Conservation (phyloP, 208 protist genomes). For the Spongospora subterranea region DNA sequence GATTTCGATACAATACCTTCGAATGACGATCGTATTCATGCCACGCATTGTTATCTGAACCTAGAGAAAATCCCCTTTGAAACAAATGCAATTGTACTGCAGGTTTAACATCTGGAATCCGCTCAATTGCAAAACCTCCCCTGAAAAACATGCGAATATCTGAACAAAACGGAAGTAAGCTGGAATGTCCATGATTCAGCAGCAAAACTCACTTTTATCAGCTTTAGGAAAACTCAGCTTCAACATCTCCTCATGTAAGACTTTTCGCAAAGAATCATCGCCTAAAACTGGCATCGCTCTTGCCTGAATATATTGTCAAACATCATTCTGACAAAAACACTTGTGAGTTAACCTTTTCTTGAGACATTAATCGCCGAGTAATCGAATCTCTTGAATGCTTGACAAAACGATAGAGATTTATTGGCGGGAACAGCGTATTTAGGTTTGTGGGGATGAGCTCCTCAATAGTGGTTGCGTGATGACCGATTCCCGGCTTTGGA, state of each 20-base stretch:
- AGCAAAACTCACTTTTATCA: constrained; percentile 14
- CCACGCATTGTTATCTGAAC: not conserved
- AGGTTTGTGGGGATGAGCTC: constrained; percentile 1
- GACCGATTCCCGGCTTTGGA: not conserved
- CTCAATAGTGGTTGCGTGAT: not conserved
- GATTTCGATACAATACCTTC: not conserved
- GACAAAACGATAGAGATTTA: constrained; percentile 15
- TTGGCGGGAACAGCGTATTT: not conserved
- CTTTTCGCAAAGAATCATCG: not conserved
- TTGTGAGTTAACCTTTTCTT: not conserved
- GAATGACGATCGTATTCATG: constrained; percentile 45
- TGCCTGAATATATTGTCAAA: not conserved
- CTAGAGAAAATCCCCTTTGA: constrained; percentile 24
- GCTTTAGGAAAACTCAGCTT: constrained; percentile 42
- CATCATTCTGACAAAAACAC: not conserved
- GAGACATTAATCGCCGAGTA: constrained; percentile 4
- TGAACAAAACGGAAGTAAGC: not conserved
- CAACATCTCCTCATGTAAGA: constrained; percentile 38
- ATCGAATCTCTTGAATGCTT: constrained; percentile 41
- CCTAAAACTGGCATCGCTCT: not conserved
- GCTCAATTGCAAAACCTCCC: not conserved
- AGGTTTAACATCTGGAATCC: not conserved
- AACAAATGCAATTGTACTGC: constrained; percentile 21
- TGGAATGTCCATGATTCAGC: not conserved
- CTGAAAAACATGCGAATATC: constrained; percentile 46